Conservation (phyloP, 441 rosid species). For the Viola pubescens region DNA sequence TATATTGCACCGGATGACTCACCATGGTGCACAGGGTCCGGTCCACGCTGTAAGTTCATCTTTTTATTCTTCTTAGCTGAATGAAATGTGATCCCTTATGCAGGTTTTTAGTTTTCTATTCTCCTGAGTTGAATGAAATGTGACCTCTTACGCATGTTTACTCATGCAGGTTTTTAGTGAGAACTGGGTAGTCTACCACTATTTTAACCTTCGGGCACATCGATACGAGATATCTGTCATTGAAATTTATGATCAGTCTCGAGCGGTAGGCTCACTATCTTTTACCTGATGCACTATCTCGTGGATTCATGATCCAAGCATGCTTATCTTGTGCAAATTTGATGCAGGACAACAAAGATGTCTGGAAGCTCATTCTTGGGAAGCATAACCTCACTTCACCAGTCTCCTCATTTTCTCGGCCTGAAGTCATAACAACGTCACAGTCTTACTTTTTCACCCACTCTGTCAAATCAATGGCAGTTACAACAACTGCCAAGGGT, state of each 20-base stretch:
- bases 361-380: constrained; percentile 84
- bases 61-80: constrained; percentile 6
- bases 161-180: constrained; percentile 84
- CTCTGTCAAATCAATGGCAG: constrained; percentile 77
- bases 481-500: constrained; percentile 94
- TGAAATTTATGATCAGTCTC: constrained; percentile 93
- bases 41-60: constrained; percentile 69
- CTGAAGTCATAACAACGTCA: constrained; percentile 74
- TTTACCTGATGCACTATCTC: constrained; percentile 5
- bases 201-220: constrained; percentile 95
- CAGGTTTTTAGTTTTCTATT: constrained; percentile 17
- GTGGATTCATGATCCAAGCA: constrained; percentile 3
- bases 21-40: constrained; percentile 95
- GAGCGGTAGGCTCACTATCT: constrained; percentile 71
- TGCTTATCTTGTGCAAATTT: constrained; percentile 17
- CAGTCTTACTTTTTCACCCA: constrained; percentile 94
- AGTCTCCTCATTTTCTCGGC: constrained; percentile 72
- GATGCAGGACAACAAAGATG: constrained; percentile 90
- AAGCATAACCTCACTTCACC: constrained; percentile 95
- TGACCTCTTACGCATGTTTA: constrained; percentile 18
- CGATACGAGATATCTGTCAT: constrained; percentile 93
- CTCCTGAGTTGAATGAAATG: constrained; percentile 7
- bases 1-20: constrained; percentile 82
- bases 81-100: constrained; percentile 19
- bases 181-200: constrained; percentile 98